These are phyloP conservation scores for Populus simonii DNA, from an alignment of 345 rosid species.

Conservation along the genomic window DNA sequence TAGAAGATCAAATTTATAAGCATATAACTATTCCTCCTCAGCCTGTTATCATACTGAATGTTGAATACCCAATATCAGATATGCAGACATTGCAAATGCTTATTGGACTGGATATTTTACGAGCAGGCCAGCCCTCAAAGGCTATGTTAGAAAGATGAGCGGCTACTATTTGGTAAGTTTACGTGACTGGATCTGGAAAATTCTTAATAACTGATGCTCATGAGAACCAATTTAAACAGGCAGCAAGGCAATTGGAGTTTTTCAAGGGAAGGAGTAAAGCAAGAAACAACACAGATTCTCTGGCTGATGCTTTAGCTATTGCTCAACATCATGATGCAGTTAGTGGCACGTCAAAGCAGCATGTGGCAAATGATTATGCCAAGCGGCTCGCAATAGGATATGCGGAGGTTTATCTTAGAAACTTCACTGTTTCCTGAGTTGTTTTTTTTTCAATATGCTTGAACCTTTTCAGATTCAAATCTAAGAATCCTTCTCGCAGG, in stretches of 20 bases:
- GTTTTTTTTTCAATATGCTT: slow-evolving; percentile 3
- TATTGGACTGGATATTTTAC: slow-evolving; percentile 63
- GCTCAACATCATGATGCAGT: slow-evolving; percentile 57
- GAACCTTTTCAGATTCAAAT: background rate
- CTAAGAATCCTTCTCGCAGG: slow-evolving; percentile 25
- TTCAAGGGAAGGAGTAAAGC: slow-evolving; percentile 38
- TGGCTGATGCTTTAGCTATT: slow-evolving; percentile 51
- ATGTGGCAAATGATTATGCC: slow-evolving; percentile 53
- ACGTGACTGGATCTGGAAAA: background rate
- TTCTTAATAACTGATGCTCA: slow-evolving; percentile 6
- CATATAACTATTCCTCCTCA: background rate
- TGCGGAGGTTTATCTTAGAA: slow-evolving; percentile 30
- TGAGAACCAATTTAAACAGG: slow-evolving; percentile 26
- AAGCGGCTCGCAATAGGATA: slow-evolving; percentile 46
- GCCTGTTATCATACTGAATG: background rate
- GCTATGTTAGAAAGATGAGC: slow-evolving; percentile 48
- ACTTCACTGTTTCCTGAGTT: background rate
- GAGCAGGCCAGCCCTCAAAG: slow-evolving; percentile 45
- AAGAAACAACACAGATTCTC: slow-evolving; percentile 36
- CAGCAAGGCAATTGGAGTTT: slow-evolving; percentile 52
- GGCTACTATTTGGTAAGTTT: slow-evolving; percentile 44
- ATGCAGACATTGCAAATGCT: slow-evolving; percentile 48
- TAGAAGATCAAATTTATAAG: background rate
- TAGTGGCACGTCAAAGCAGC: slow-evolving; percentile 49
- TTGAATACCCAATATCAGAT: slow-evolving; percentile 25